Evolutionary conservation across 257 asterid genomes (phyloP), one percentile per base, ranked within the genome.

Genomic region (Nemophila menziesii): DNA sequence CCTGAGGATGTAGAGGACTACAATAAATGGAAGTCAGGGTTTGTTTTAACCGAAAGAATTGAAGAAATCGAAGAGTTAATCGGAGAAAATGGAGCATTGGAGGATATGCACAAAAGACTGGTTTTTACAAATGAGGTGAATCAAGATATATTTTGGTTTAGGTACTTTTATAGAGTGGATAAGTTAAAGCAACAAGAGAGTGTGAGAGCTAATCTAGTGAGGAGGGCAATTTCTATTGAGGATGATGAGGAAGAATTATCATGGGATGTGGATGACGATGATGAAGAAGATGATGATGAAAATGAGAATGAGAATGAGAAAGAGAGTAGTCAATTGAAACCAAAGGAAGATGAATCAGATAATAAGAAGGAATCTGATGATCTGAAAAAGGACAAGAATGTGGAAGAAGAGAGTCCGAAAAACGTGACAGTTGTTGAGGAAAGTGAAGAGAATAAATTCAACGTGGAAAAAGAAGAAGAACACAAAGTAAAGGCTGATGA

Each of bases 181-280:
- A 86, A 79, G 79, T 81, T 86, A 20, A 62, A 66, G 72, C 80
- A 65, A 65, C 83, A 82, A 64, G 96, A 82, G 75, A 76, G 55
- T 46, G 66, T 79, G n/a, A 71, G 93, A 37, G 97, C 72, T 24
- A 75, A 63, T 52, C 82, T 82, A 24, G 94, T 86, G 55, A 86
- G 45, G 70, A 65, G 94, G 58, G 87, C 82, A 5, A 79, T 71
- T 33, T 56, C 78, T 0, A 64, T 68, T 41, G 94, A 82, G 52
- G 76, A 71, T 14, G 92, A 75, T 5, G 93, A 82, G 4, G 94
- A 81, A 48, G 97, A 79, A 55, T 71, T 79, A 40, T 68, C 92
- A 5, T 86, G 94, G 97, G 97, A 86, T 50, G 76, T 86, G 1
- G 95, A 86, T 17, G 93, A 80, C 20, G 92, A 74, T 0, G 86